These are phyloP conservation scores for Thielaviopsis populi DNA, from an alignment of 2,329 filamentous ascomycete species.

Conservation along the genomic window DNA sequence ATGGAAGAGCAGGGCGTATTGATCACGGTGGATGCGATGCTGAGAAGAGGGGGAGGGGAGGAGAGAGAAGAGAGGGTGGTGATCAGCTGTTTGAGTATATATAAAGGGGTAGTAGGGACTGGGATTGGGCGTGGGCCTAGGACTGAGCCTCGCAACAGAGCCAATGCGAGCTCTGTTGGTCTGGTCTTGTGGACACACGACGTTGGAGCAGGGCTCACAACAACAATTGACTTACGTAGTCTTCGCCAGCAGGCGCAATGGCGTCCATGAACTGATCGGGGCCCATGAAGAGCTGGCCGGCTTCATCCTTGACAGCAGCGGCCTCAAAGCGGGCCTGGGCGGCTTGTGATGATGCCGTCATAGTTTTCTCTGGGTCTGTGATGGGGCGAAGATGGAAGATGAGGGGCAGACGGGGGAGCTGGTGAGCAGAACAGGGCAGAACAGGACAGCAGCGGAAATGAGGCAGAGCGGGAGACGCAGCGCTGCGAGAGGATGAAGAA, in stretches of 20 bases:
- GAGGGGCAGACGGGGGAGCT: not conserved
- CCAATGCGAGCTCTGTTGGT: not conserved
- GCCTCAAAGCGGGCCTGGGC: conserved; percentile 55
- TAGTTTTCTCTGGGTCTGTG: not conserved
- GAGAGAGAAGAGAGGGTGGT: not conserved
- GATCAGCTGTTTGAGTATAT: not conserved
- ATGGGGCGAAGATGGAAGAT: not conserved
- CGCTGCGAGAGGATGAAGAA: not conserved
- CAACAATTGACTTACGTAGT: conserved; percentile 57
- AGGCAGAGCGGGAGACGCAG: not conserved
- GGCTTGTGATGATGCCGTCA: conserved; percentile 11
- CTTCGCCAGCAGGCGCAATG: conserved; percentile 70
- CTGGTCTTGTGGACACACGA: not conserved
- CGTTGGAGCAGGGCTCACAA: not conserved
- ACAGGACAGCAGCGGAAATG: not conserved
- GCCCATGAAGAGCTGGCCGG: conserved; percentile 66
- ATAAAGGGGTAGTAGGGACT: no score
- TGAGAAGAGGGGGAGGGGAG: conserved; percentile 26
- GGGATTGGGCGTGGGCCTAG: no score
- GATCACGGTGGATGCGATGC: conserved; percentile 96
- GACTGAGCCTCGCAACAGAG: not conserved
- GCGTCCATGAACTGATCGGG: conserved; percentile 82
- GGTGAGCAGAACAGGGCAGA: not conserved
- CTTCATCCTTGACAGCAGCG: conserved; percentile 60
- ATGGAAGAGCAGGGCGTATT: conserved; percentile 84